These are phyloP conservation scores for Panaeolus cyanescens DNA, from an alignment of 768 basidiomycete species.

Conservation along the genomic window DNA sequence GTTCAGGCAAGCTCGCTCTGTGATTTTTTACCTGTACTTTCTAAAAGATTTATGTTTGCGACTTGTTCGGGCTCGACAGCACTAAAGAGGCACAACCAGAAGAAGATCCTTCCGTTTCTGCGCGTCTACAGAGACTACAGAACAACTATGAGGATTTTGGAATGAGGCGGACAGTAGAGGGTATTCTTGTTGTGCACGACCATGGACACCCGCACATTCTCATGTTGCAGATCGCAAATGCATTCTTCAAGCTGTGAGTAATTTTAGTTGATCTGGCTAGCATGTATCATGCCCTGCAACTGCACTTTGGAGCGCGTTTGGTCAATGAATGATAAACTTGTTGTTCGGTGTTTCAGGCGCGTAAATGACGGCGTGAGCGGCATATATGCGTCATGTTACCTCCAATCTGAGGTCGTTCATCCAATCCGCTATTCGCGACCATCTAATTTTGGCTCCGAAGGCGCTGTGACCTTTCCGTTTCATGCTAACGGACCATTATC, in stretches of 20 bases:
- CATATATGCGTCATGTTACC: too few relatives aligned
- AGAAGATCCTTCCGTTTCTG: slow-evolving; percentile 95
- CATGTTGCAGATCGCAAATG: slow-evolving; percentile 98
- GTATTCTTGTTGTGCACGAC: slow-evolving; percentile 88
- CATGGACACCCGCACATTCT: slow-evolving; percentile 97
- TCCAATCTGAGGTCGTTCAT: too few relatives aligned
- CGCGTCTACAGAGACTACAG: slow-evolving; percentile 90
- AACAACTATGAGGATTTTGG: slow-evolving; percentile 98
- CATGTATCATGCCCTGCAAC: too few relatives aligned
- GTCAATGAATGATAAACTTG: too few relatives aligned
- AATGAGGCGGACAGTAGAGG: slow-evolving; percentile 94
- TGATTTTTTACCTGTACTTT: not conserved
- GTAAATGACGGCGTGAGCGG: too few relatives aligned
- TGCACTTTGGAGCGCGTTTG: too few relatives aligned
- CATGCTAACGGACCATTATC: not conserved
- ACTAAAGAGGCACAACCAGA: slow-evolving; percentile 97
- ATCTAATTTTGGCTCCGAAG: too few relatives aligned
- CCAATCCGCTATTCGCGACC: too few relatives aligned
- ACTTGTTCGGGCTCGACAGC: slow-evolving; percentile 38
- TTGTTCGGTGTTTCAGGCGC: too few relatives aligned
- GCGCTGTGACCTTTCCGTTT: too few relatives aligned
- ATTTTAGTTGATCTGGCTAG: too few relatives aligned
- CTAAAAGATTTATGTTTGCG: not conserved
- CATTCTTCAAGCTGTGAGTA: slow-evolving; percentile 95
- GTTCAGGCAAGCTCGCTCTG: slow-evolving; percentile 60